Evolutionary conservation across 306 rosid species (phyloP), one percentile per base, ranked within the genome.

Genomic region (Styphnolobium japonicum): DNA sequence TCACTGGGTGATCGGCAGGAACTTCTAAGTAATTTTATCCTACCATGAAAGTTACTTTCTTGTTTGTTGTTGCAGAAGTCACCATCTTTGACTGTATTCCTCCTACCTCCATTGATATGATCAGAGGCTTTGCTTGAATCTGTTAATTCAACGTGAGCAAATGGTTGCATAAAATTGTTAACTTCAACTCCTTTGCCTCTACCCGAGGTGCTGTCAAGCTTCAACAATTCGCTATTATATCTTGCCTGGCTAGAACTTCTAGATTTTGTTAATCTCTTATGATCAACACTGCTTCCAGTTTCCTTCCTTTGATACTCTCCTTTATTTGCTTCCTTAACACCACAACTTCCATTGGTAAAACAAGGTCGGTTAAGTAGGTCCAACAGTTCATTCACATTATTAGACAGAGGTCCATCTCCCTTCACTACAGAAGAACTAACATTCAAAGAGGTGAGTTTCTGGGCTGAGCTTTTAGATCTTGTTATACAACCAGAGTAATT

Each of bases 381-480:
- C 63, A 78, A 53, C 27, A 49, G 78, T 48, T 80, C 82, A 34
- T 76, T 79, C 69, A 9, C 82, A 68, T 82, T 60, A 80, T 80
- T 81, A 80, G 81, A 75, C 40, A 23, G 67, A 55, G 63, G 76
- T 23, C 37, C 89, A 80, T 65, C 75, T 77, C 69, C 73, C 71
- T 69, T 60, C 76, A 51, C 77, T 52, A 42, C 25, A n/a, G 79
- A 60, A 57, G 80, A 83, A 51, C 76, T 75, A 69, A 39, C 86
- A 74, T 85, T 60, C 71, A 55, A 70, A 64, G 84, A 53, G 58
- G 78, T 82, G 39, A 63, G 58, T 52, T 85, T 77, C 48, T 36
- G 79, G 34, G 80, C 85, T 53, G 84, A 61, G 77, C 81, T 72
- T 88, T 61, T 85, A 70, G 89, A 83, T 81, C 89, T 80, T 73